Evolutionary conservation across 805 yeast species (phyloP).

Genomic region (Debaryomyces hansenii): DNA sequence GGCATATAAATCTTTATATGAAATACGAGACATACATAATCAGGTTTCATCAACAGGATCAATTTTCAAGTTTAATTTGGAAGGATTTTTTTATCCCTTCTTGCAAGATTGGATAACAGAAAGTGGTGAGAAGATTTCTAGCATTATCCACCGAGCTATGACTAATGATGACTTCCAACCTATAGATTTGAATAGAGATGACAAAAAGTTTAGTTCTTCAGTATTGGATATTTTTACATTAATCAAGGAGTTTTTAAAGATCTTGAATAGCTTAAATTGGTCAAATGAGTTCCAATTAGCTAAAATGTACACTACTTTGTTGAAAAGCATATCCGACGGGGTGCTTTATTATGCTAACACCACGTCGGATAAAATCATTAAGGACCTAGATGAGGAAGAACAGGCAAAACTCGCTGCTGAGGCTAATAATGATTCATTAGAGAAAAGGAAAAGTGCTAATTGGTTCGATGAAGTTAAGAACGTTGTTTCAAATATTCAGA

Average conservation of each 20-base stretch:
- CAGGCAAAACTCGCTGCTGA: slow-evolving; percentile 16
- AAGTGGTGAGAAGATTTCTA: slow-evolving; percentile 46
- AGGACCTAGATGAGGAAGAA: slow-evolving; percentile 42
- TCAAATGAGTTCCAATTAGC: slow-evolving; percentile 61
- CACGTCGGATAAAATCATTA: slow-evolving; percentile 35
- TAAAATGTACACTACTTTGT: slow-evolving; percentile 55
- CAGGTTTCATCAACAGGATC: slow-evolving; percentile 46
- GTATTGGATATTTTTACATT: slow-evolving; percentile 67
- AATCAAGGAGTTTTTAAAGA: slow-evolving; percentile 54
- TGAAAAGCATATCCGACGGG: slow-evolving; percentile 64
- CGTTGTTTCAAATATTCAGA: slow-evolving; percentile 44
- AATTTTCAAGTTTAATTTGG: slow-evolving; percentile 54
- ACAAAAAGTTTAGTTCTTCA: slow-evolving; percentile 54
- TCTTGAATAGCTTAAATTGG: slow-evolving; percentile 70
- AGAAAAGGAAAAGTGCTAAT: slow-evolving; percentile 21
- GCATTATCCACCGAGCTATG: slow-evolving; percentile 56
- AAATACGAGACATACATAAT: slow-evolving; percentile 49
- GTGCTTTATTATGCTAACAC: slow-evolving; percentile 50
- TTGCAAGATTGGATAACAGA: slow-evolving; percentile 40
- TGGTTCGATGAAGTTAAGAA: slow-evolving; percentile 58
- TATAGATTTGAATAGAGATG: slow-evolving; percentile 41
- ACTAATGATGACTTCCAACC: slow-evolving; percentile 58
- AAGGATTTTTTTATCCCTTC: slow-evolving; percentile 48
- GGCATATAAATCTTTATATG: slow-evolving; percentile 52
- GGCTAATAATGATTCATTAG: slow-evolving; percentile 14